Percentiles rank a stretch among this genome's conserved stretches.
Conservation (phyloP, 495 filamentous ascomycete genomes). For the Penicillium soppii region DNA sequence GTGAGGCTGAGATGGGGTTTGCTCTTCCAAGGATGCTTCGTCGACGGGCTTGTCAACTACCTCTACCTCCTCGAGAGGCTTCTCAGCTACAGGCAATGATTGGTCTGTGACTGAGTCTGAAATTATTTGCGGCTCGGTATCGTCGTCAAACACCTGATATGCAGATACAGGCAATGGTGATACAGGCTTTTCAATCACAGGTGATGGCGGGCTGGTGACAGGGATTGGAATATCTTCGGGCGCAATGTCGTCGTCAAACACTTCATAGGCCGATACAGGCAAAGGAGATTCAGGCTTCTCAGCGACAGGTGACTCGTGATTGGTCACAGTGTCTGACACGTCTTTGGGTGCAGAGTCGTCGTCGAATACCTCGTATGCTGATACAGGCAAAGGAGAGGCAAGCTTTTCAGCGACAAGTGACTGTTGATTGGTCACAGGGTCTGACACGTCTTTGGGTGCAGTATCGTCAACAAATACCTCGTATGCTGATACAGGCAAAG, state of each 20-base stretch:
- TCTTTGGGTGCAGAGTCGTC: conserved; percentile 12
- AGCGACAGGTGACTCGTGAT: conserved; percentile 13
- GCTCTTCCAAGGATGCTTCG: neutral
- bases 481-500: neutral
- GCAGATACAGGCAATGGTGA: neutral
- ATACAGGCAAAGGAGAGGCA: neutral
- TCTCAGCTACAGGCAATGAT: conserved; percentile 4
- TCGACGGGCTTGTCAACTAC: conserved; percentile 19
- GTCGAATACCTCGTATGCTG: neutral
- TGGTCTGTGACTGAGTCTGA: conserved; percentile 17
- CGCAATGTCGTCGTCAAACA: neutral
- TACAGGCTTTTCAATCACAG: conserved; percentile 1
- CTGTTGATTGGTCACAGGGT: conserved; percentile 16
- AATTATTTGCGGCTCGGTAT: conserved; percentile 13
- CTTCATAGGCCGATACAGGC: neutral
- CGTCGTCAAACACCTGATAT: neutral
- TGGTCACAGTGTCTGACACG: conserved; percentile 12
- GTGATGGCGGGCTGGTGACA: conserved; percentile 13
- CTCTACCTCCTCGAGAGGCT: conserved; percentile 1
- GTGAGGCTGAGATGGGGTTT: conserved; percentile 1
- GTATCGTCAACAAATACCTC: neutral
- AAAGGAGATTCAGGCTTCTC: neutral
- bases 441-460: conserved; percentile 16
- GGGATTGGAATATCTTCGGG: conserved; percentile 15
- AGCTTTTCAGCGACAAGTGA: conserved; percentile 1